Conservation (phyloP, 2,329 filamentous ascomycete species). For the Colletotrichum paranaense region DNA sequence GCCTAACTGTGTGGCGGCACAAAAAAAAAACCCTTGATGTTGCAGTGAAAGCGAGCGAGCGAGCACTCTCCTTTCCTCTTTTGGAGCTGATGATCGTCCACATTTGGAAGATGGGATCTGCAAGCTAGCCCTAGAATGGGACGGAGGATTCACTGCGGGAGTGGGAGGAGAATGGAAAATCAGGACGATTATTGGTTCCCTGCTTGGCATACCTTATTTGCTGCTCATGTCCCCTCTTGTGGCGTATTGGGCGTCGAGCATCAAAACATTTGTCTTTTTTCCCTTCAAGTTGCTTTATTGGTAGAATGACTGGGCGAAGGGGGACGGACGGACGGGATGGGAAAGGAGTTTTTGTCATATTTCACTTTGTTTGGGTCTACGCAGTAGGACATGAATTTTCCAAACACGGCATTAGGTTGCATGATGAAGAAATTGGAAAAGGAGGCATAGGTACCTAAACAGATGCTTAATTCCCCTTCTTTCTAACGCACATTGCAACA, state of each 20-base stretch:
- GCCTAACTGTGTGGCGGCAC: background rate
- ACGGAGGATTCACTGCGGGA: background rate
- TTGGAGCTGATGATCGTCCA: background rate
- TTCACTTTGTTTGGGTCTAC: background rate
- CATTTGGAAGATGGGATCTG: background rate
- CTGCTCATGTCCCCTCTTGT: background rate
- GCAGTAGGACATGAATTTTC: background rate
- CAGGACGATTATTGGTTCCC: background rate
- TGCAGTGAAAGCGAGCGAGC: constrained; percentile 24
- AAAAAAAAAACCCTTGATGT: constrained; percentile 4
- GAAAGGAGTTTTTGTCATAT: constrained; percentile 8
- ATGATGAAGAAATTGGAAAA: constrained; percentile 13
- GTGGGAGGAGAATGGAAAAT: background rate
- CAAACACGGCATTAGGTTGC: background rate
- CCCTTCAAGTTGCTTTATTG: background rate
- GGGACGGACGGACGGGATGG: background rate
- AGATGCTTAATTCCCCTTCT: background rate
- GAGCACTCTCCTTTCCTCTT: background rate
- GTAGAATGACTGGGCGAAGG: background rate
- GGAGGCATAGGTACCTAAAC: background rate
- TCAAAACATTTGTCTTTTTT: background rate
- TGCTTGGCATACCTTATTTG: background rate
- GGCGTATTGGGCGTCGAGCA: background rate
- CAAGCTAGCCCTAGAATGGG: background rate
- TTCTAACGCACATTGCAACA: background rate